These are phyloP conservation scores for Rubus idaeus DNA, from an alignment of 306 rosid species.

Conservation along the genomic window DNA sequence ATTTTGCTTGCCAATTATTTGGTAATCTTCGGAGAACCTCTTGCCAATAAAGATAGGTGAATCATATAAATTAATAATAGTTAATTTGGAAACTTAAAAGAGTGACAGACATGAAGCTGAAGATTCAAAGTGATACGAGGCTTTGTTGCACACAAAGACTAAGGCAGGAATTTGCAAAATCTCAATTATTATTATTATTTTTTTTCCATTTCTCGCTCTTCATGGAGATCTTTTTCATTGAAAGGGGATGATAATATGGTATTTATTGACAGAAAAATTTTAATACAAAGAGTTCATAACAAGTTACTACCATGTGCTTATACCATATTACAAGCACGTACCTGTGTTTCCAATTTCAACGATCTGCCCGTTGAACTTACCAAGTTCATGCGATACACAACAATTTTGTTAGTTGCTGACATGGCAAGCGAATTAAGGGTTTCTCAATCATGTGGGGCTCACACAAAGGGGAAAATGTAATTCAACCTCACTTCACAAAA, in stretches of 20 bases:
- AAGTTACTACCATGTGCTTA: not conserved
- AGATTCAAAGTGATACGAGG: not conserved
- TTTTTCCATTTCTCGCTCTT: not conserved
- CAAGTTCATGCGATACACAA: not conserved
- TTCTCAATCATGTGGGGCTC: not conserved
- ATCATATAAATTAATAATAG: not conserved
- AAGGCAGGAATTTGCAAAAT: not conserved
- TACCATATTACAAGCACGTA: not conserved
- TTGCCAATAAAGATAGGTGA: constrained; percentile 8
- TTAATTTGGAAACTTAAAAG: not conserved
- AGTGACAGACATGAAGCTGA: constrained; percentile 1
- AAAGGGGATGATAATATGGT: not conserved
- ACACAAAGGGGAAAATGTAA: not conserved
- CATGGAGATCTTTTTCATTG: not conserved
- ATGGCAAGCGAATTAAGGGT: not conserved
- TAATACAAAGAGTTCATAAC: not conserved
- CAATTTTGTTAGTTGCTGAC: not conserved
- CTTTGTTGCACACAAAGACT: constrained; percentile 2
- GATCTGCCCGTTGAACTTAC: not conserved
- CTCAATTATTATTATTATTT: not conserved
- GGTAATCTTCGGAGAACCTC: not conserved
- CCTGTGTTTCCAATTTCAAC: too few relatives aligned
- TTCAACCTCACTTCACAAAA: not conserved
- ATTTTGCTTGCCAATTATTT: not conserved
- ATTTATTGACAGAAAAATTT: not conserved